Evolutionary conservation across 164 flowering plant species (phyloP), one percentile per base, ranked within the genome.

Genomic region (Liriodendron chinense): DNA sequence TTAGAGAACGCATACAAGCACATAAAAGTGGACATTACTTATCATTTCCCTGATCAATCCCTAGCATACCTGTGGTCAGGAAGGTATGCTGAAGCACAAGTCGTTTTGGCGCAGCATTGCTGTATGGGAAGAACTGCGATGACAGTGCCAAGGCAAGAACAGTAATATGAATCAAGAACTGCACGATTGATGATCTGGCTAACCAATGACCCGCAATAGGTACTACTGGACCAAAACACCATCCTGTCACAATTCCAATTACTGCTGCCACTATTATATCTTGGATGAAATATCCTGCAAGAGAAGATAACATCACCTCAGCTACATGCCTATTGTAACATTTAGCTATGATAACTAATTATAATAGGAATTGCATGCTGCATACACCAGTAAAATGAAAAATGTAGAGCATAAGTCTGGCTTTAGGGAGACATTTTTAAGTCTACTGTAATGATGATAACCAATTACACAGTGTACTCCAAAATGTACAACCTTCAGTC

Each of bases 101-200:
- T 76, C 99, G 86, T 87, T 96, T 96, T 22, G 97, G 99, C 70
- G 99, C 99, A 78, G 57, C 87, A 1, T 26, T 79, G 79, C 91
- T 92, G 80, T 96, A 96, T 23, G 98, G 98, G 79, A 96, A 96
- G 84, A 94, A 89, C 78, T 91, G 97, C 24, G 94, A 94, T 76
- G 99, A 88, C 61, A 96, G 61, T 57, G 99, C 98, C 84, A 96
- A 66, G n/a, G 87, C 88, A 80, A 92, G 64, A 70, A 96, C 89
- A 72, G 72, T 87, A 21, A 87, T 53, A 73, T 96, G 96, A 82
- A 96, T 76, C 83, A 94, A 80, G 73, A 87, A 81, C 57, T 85
- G 78, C 83, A 94, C 59, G 70, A 92, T 82, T n/a, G 88, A 83
- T 69, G 92, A 77, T 81, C 87, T 90, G 74, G 94, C 90, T 78